A percentile compares a stretch with the other conserved stretches of the same genome.
These are phyloP conservation scores for Stentor roeselii DNA, from an alignment of 73 alveolate species.

Conservation along the genomic window DNA sequence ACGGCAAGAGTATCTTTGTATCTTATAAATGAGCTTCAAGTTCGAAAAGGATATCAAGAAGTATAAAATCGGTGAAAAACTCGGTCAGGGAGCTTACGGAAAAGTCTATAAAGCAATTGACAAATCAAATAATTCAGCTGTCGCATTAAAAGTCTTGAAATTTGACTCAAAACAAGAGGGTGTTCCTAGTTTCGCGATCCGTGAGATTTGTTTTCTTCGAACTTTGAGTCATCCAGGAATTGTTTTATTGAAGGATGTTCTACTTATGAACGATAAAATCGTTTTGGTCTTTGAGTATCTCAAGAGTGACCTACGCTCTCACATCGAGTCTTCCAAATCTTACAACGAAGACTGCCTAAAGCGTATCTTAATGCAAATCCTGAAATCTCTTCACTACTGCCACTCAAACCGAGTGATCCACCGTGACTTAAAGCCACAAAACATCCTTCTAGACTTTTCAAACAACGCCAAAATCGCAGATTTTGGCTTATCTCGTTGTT, in stretches of 20 bases:
- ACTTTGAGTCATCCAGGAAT: conserved; percentile 34
- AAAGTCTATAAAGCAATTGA: conserved; percentile 69
- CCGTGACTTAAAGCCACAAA: conserved; percentile 94
- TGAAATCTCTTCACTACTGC: conserved; percentile 77
- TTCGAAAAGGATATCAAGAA: neutral
- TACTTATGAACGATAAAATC: conserved; percentile 50
- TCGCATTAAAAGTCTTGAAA: conserved; percentile 59
- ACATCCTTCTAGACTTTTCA: conserved; percentile 50
- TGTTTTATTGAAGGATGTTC: conserved; percentile 51
- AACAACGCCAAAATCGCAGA: conserved; percentile 75
- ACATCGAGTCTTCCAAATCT: conserved; percentile 23
- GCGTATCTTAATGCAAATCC: conserved; percentile 57
- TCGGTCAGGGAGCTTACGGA: conserved; percentile 82
- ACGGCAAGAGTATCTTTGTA: too few species aligned
- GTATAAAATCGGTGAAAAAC: neutral
- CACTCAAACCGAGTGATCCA: conserved; percentile 92
- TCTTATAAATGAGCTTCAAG: too few species aligned
- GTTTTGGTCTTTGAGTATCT: conserved; percentile 64
- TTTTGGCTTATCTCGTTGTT: conserved; percentile 81
- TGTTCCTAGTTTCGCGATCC: conserved; percentile 66
- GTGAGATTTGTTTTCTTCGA: conserved; percentile 53
- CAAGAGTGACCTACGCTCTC: conserved; percentile 70
- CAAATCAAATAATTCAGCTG: conserved; percentile 37
- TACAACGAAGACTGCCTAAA: conserved; percentile 34
- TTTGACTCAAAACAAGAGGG: conserved; percentile 66